Evolutionary conservation across 345 rosid species (phyloP), one percentile per base, ranked within the genome.

Genomic region (Turnera subulata): DNA sequence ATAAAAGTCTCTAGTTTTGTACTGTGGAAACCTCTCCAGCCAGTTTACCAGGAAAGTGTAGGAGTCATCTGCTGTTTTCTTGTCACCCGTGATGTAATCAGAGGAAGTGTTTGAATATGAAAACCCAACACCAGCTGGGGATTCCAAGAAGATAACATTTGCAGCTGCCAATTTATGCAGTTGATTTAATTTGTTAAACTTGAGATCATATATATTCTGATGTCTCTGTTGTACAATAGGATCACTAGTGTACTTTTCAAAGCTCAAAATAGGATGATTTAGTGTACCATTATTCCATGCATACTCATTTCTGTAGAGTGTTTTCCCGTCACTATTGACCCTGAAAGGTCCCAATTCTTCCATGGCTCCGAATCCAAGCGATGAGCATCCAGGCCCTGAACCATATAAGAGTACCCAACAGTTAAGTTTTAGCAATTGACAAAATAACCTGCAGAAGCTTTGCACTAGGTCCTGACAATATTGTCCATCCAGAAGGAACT

Each of bases 321-420:
- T 79, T 38, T 62, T 59, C 6, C 75, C 72, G 21, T 76, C 82
- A 3, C 69, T 65, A 59, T 74, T 70, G 13, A 72, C 82, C 58
- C 78, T 66, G 62, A 78, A 72, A 15, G 87, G 84, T 19, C 87
- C 87, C 17, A 78, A 44, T 55, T 82, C 87, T 51, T 56, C 65
- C 84, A 79, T 70, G 23, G 82, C 82, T 55, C 82, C 87, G 38
- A 24, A 64, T n/a, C 82, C 84, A 11, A 79, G 46, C 23, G 84
- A 82, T 9, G 86, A 82, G 57, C 86, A 78, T 21, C 83, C 83
- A 5, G 83, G 83, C 17, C 86, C 86, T 82, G 65, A 10, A 8
- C 8, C 5, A 8, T 29, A 29, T 8, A 29, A 29, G 35, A 29
- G 4, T 8, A 29, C 8, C 8, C 35, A 8, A 29, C 35, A 29